These are phyloP conservation scores for Cylindrotheca fusiformis DNA, from an alignment of 108 stramenopile species.

Conservation along the genomic window DNA sequence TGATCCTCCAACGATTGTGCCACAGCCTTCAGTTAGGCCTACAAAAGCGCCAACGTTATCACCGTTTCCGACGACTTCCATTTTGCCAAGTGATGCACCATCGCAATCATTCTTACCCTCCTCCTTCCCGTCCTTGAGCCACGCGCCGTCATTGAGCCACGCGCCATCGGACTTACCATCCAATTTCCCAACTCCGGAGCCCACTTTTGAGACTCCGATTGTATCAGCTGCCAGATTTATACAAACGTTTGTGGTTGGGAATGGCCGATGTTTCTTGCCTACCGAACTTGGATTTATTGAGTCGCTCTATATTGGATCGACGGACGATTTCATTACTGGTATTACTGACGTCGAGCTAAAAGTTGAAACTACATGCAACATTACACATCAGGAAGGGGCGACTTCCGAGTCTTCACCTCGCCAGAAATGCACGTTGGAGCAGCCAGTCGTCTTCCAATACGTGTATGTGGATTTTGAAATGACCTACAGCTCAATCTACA, in stretches of 20 bases:
- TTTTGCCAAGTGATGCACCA: background rate
- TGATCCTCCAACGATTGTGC: too few species aligned
- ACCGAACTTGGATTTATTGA: conserved; percentile 17
- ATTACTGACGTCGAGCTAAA: background rate
- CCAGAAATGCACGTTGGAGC: background rate
- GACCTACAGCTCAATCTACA: conserved; percentile 40
- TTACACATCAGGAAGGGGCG: background rate
- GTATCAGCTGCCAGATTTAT: conserved; percentile 13
- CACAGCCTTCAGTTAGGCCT: background rate
- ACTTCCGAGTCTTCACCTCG: background rate
- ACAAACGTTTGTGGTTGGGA: conserved; percentile 26
- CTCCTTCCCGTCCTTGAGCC: background rate
- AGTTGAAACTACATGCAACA: conserved; percentile 4
- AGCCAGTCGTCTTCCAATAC: conserved; percentile 1
- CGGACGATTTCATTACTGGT: conserved; percentile 20
- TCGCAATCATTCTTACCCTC: background rate
- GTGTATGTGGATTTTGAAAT: conserved; percentile 41
- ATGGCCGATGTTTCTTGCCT: conserved; percentile 20
- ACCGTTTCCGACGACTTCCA: background rate
- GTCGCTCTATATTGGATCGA: conserved; percentile 26
- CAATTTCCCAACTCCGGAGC: conserved; percentile 13
- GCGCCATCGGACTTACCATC: conserved; percentile 30
- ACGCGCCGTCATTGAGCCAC: background rate
- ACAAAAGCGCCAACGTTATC: background rate
- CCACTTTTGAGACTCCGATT: conserved; percentile 17